Conservation (phyloP, 305 asterid species). For the Fraxinus albicans region DNA sequence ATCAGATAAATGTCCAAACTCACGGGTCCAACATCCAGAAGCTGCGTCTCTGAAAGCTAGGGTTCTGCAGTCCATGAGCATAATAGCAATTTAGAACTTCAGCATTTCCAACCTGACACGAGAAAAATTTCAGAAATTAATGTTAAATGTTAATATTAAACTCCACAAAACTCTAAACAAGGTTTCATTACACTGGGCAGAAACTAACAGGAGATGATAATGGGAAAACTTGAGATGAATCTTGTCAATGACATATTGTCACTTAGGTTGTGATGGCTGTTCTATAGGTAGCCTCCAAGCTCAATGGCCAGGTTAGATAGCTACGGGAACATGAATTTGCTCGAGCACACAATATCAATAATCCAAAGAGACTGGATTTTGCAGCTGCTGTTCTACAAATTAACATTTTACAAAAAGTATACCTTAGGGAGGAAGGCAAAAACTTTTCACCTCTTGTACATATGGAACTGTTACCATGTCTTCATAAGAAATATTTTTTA, state of each 20-base stretch:
- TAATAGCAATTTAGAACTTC: slow-evolving; percentile 94
- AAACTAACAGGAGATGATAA: background rate
- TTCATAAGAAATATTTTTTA: background rate
- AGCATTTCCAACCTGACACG: slow-evolving; percentile 79
- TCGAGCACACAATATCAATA: background rate
- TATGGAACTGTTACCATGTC: background rate
- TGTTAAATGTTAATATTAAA: slow-evolving; percentile 6
- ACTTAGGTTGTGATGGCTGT: background rate
- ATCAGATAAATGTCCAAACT: slow-evolving; percentile 36
- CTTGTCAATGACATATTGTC: background rate
- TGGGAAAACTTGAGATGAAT: background rate
- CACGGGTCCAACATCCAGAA: slow-evolving; percentile 96
- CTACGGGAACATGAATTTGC: background rate
- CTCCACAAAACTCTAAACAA: slow-evolving; percentile 8
- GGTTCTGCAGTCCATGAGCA: slow-evolving; percentile 86
- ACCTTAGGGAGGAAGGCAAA: background rate
- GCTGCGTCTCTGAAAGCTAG: slow-evolving; percentile 91
- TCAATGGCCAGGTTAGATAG: slow-evolving; percentile 8
- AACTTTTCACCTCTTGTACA: background rate
- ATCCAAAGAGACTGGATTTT: slow-evolving; percentile 3
- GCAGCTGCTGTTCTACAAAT: slow-evolving; percentile 5
- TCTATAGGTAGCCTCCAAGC: background rate
- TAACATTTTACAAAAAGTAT: background rate
- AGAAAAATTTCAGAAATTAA: slow-evolving; percentile 18
- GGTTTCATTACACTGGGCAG: background rate